These are phyloP conservation scores for Lojkania enalia DNA, from an alignment of 2,329 filamentous ascomycete genomes.

Conservation along the genomic window DNA sequence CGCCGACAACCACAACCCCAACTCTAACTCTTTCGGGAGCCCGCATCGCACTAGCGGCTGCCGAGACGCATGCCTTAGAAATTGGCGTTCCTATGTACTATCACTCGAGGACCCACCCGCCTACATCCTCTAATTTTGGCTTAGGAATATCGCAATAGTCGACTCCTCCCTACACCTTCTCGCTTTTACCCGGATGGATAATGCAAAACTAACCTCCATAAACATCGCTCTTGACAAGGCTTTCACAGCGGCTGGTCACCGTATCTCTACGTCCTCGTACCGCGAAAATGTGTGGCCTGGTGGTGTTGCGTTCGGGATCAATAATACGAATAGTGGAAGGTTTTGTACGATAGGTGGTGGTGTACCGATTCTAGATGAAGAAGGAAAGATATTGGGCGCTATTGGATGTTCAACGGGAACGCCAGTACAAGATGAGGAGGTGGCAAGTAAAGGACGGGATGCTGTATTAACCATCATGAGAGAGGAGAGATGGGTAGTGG, in stretches of 20 bases:
- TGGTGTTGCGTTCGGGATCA: constrained; percentile 53
- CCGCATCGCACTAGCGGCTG: constrained; percentile 31
- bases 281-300: constrained; percentile 55
- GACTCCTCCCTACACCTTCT: constrained; percentile 50
- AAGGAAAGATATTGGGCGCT: constrained; percentile 55
- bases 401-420: constrained; percentile 59
- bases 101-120: not conserved
- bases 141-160: constrained; percentile 53
- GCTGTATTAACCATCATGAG: constrained; percentile 44
- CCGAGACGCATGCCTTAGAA: constrained; percentile 28
- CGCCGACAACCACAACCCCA: constrained; percentile 20
- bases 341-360: constrained; percentile 58
- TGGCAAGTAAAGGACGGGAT: constrained; percentile 55
- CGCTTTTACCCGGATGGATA: constrained; percentile 51
- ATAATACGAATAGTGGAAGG: constrained; percentile 53
- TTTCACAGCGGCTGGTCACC: constrained; percentile 59
- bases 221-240: constrained; percentile 66
- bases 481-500: constrained; percentile 21
- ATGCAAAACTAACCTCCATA: constrained; percentile 54
- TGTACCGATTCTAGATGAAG: constrained; percentile 51
- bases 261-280: constrained; percentile 55
- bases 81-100: constrained; percentile 40
- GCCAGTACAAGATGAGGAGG: constrained; percentile 56
- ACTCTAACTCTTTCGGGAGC: constrained; percentile 38
- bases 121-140: not conserved